Base-by-base conservation (phyloP, 2,329 filamentous ascomycete species). In the Aspergillus uvarum region DNA sequence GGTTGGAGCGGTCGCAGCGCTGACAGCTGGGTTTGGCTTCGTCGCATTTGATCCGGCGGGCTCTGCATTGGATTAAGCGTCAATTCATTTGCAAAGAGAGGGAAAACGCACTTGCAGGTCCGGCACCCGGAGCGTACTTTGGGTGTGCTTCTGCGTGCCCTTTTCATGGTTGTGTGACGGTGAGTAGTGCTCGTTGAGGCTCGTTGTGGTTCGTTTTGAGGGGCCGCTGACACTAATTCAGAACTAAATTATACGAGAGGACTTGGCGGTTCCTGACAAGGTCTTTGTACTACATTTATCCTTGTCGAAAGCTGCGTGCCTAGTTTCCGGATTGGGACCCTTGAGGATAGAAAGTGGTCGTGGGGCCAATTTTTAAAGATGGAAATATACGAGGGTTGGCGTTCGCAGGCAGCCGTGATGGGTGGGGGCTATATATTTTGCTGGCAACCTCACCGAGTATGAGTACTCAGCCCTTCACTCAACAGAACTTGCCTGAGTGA, bases 11-110 rank as follows among this genome's bases (percentile, higher is more conserved):
- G 5, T 10, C 38, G 38, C 61, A 61, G 29, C 59, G 59, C 12
- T 47, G 59, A n/a, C 61, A 63, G n/a, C 4, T n/a, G 4, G 61
- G 59, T 29, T 51, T 54, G 24, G 31, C 24, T 51, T 63, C 59
- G 44, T 63, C 61, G 52, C 61, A 63, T 54, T 63, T 60, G 16
- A 63, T 21, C 3, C 55, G 55, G 26, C 61, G 61, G 19, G 48
- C 8, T 51, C 61, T 63, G 44, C 35, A n/a, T 42, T n/a, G 5
- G 0, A 3, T 26, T 26, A 6, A 26, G 4, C 5, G 31, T 52
- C 10, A 58, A 29, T 50, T 11, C 5, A 6, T 19, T 11, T 12
- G n/a, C 4, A 22, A 12, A 16, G 1, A 11, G 16, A 26, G 16
- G n/a, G 26, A 4, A 22, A 16, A 14, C 55, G 12, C 47, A 61